A percentile compares a stretch with the other conserved stretches of the same genome.
These are phyloP conservation scores for Shiraia bambusicola DNA, from an alignment of 2,329 filamentous ascomycete species.

Conservation along the genomic window DNA sequence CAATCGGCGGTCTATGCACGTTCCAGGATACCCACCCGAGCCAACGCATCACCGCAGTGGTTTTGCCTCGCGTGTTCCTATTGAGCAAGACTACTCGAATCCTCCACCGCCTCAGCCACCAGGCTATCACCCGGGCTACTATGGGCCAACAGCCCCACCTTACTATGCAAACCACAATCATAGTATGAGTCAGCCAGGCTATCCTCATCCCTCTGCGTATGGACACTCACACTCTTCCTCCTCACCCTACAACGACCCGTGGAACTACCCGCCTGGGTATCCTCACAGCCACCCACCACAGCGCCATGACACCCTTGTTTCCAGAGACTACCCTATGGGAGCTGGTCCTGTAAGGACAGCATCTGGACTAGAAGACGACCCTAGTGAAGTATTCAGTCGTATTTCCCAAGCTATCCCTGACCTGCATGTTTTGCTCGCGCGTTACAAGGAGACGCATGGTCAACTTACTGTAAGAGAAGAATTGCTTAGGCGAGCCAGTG, in stretches of 20 bases:
- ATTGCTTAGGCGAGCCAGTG: slow-evolving; percentile 51
- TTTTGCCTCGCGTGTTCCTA: slow-evolving; percentile 41
- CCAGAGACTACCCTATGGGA: slow-evolving; percentile 36
- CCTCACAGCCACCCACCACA: slow-evolving; percentile 39
- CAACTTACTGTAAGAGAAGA: slow-evolving; percentile 54
- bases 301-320: slow-evolving; percentile 41
- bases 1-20: slow-evolving; percentile 23
- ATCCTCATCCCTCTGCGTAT: slow-evolving; percentile 35
- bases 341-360: slow-evolving; percentile 34
- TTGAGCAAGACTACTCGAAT: slow-evolving; percentile 45
- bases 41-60: slow-evolving; percentile 31
- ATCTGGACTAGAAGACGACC: slow-evolving; percentile 39
- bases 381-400: slow-evolving; percentile 42
- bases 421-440: slow-evolving; percentile 42
- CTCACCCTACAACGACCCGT: slow-evolving; percentile 41
- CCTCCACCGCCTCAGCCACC: slow-evolving; percentile 71
- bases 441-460: slow-evolving; percentile 54
- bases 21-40: slow-evolving; percentile 24
- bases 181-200: slow-evolving; percentile 39
- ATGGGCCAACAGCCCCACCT: slow-evolving; percentile 37
- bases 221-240: slow-evolving; percentile 41
- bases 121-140: slow-evolving; percentile 42
- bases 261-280: slow-evolving; percentile 39
- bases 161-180: slow-evolving; percentile 38
- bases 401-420: slow-evolving; percentile 44